Evolutionary conservation across 352 stramenopile genomes (phyloP).

Genomic region (Phytophthora litchii): DNA sequence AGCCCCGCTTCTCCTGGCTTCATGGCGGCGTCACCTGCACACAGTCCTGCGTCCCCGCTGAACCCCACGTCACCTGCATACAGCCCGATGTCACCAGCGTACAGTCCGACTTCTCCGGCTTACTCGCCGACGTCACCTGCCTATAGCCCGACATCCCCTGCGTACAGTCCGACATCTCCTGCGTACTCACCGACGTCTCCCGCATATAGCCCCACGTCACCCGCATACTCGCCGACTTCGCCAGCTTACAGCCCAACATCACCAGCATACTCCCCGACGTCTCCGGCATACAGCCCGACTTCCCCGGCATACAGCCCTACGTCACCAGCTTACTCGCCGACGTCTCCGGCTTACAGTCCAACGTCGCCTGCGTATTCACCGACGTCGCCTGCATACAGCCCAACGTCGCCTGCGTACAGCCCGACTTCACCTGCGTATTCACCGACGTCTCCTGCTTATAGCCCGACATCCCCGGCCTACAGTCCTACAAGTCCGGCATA

Average conservation of each 20-base stretch:
- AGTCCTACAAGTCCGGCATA: constrained; percentile 90
- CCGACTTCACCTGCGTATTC: constrained; percentile 73
- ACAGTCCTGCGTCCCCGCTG: constrained; percentile 75
- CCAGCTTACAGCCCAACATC: constrained; percentile 80
- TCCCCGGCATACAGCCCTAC: constrained; percentile 76
- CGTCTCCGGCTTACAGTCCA: constrained; percentile 65
- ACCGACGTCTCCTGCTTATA: constrained; percentile 74
- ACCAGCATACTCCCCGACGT: constrained; percentile 77
- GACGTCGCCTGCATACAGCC: constrained; percentile 74
- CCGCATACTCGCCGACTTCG: constrained; percentile 86
- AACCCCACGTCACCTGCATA: constrained; percentile 89
- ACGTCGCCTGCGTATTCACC: constrained; percentile 65
- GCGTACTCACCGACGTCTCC: constrained; percentile 82
- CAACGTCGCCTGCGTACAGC: constrained; percentile 63
- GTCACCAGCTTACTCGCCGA: constrained; percentile 82
- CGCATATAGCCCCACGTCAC: constrained; percentile 73
- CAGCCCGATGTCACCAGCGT: constrained; percentile 88
- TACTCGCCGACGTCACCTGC: constrained; percentile 84
- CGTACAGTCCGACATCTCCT: constrained; percentile 72
- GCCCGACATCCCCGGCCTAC: constrained; percentile 77
- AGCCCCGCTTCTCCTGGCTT: constrained; percentile 79
- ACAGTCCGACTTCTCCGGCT: constrained; percentile 76
- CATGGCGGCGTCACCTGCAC: constrained; percentile 72
- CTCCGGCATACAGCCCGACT: constrained; percentile 78
- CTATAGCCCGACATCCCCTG: constrained; percentile 81